Base-by-base conservation (phyloP, 2,329 filamentous ascomycete species). In the Sclerotinia minor region DNA sequence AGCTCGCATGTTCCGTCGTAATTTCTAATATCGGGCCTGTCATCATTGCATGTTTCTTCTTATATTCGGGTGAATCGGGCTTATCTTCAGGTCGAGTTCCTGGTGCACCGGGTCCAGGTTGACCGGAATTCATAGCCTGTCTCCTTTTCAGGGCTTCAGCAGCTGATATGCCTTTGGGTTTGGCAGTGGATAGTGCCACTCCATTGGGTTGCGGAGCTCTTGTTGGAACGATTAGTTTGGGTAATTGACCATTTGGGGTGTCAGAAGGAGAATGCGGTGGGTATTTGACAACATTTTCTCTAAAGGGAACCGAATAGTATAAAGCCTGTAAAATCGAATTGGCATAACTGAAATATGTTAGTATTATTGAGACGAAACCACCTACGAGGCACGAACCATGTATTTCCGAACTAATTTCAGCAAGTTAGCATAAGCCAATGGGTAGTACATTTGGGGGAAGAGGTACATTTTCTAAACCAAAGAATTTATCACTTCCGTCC, bases 261-360 rank as follows among this genome's bases (percentile, higher is more conserved):
- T 92, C 88, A 71, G 88, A 83, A 15, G 91, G 88, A 5, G 89
- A 88, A 70, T 87, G 84, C 45, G 87, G 84, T 5, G 95, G 94
- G 76, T 96, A 99, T 76, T 91, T 94, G 79, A 99, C 88, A 73
- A 99, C 92, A 76, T 94, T 88, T 81, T 97, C 90, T 80, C 95
- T 92, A 79, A 99, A 99, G 44, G 92, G 88, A 55, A 92, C 90
- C 26, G 94, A 97, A 81, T 96, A 97, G 81, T 96, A 99, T 68
- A 99, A 87, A 75, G 93, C 96, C 82, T 99, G 95, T 68, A 99
- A 87, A 76, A 99, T 97, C 19, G 95, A 99, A 80, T 99, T 99
- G 82, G 92, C 97, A 81, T 99, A 99, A 79, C 94, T 98, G 79
- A 69, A 19, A 47, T 44, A 6, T 38, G 72, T 79, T 71, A 80